Percentiles rank a stretch among this genome's conserved stretches.
Conservation (phyloP, 2,329 filamentous ascomycete species). For the Verticillium longisporum region DNA sequence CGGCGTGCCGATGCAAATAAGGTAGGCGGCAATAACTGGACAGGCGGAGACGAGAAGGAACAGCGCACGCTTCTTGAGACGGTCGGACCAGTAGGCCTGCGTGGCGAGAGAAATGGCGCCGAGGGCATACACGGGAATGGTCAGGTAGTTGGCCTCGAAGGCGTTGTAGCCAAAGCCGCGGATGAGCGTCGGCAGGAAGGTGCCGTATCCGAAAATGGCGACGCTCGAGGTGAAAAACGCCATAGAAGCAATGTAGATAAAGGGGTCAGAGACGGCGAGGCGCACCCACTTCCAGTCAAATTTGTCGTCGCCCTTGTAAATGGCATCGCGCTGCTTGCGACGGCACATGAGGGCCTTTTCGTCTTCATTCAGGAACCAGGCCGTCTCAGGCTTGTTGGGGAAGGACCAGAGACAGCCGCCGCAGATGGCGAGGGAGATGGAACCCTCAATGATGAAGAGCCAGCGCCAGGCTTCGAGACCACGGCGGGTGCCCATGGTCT, state of each 20-base stretch:
- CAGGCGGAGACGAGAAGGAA: constrained; percentile 15
- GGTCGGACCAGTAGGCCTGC: constrained; percentile 18
- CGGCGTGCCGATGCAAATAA: constrained; percentile 4
- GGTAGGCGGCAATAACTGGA: constrained; percentile 4
- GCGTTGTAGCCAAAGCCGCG: constrained; percentile 6
- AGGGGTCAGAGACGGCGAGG: constrained; percentile 21
- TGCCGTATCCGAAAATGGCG: constrained; percentile 23
- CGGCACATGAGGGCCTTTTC: constrained; percentile 23
- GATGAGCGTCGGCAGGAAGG: constrained; percentile 18
- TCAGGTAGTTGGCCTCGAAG: constrained; percentile 12
- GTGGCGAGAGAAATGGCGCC: constrained; percentile 9
- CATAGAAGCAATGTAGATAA: constrained; percentile 18
- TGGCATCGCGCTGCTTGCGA: constrained; percentile 16
- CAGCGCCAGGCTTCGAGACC: constrained; percentile 40
- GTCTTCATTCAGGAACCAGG: constrained; percentile 33
- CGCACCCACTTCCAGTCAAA: constrained; percentile 20
- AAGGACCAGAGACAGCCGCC: constrained; percentile 27
- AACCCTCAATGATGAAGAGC: constrained; percentile 36
- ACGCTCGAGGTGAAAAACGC: constrained; percentile 25
- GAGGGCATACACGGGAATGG: constrained; percentile 12
- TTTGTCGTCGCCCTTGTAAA: constrained; percentile 21
- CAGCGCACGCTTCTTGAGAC: constrained; percentile 15
- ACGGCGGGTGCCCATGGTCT: constrained; percentile 32
- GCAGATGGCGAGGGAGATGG: constrained; percentile 19
- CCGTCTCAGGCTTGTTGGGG: constrained; percentile 34